Evolutionary conservation across 2,329 filamentous ascomycete species (phyloP).

Genomic region (Fusarium lyarnte): DNA sequence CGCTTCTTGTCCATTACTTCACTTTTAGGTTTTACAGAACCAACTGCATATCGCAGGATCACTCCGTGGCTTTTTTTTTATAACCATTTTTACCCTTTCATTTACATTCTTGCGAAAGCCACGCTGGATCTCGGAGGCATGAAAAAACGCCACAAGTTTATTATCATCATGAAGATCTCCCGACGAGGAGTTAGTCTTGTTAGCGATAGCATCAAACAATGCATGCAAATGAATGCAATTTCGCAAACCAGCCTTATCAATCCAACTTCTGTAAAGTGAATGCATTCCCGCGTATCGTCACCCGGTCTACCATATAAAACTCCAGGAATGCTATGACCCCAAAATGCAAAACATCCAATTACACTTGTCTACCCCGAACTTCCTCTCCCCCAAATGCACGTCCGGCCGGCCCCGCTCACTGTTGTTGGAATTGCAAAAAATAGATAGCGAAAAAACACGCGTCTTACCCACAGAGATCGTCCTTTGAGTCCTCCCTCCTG

Average conservation of each 20-base stretch:
- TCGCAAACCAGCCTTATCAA: background rate
- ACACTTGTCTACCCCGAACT: background rate
- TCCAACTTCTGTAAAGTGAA: background rate
- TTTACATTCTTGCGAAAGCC: conserved; percentile 33
- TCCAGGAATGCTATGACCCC: conserved; percentile 11
- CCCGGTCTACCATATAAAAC: conserved; percentile 3
- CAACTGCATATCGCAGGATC: conserved; percentile 16
- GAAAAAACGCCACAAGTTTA: conserved; percentile 16
- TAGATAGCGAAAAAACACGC: conserved; percentile 30
- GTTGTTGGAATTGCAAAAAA: background rate
- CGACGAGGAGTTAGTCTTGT: conserved; percentile 3
- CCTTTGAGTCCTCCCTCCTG: background rate
- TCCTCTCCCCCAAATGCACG: background rate
- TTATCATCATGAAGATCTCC: conserved; percentile 23
- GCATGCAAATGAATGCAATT: conserved; percentile 23
- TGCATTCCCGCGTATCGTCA: conserved; percentile 1
- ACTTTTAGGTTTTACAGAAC: conserved; percentile 5
- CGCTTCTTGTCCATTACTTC: conserved; percentile 8
- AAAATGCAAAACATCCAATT: conserved; percentile 21
- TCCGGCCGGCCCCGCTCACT: conserved; percentile 18
- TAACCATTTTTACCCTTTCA: conserved; percentile 26
- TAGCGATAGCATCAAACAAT: conserved; percentile 26
- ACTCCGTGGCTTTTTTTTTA: conserved; percentile 12
- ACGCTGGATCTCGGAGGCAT: conserved; percentile 17
- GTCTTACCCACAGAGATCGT: conserved; percentile 33